Base-by-base conservation (phyloP, 148 eudicot species). In the Diospyros kaki region DNA sequence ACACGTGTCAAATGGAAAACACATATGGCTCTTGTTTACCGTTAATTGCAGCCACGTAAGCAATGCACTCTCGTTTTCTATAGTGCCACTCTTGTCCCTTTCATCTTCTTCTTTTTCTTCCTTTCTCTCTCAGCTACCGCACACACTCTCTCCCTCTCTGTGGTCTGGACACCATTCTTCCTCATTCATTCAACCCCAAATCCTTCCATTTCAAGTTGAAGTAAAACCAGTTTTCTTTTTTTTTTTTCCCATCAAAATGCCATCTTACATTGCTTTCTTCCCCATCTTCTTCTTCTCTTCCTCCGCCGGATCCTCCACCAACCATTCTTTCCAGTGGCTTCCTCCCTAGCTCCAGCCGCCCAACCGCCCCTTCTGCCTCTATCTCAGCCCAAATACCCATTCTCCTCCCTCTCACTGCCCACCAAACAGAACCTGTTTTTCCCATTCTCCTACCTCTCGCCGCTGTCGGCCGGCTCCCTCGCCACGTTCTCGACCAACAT, bases 401-500 rank as follows among this genome's bases (percentile, higher is more conserved):
- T 82, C 64, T 75, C 87, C 7, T 40, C 75, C 3, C 83, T 50
- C 12, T 58, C 75, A 1, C 81, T 85, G 1, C 81, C 77, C 38
- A 73, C 41, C 76, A 73, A 68, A 2, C 42, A 18, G 6, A 76
- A 60, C 52, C 73, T 86, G 1, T 90, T 91, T 72, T 88, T 84
- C 74, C 91, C 89, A 0, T 6, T 78, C 3, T 28, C 28, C 28
- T 69, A 52, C 71, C 62, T 88, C 1, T 46, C 88, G 2, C 90
- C 81, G 0, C 86, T 81, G 0, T 83, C 79, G 11, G 11, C 83
- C 60, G 39, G 86, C 64, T 42, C 82, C 0, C 78, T 83, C 50
- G 81, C 92, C 6, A 87, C 98, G 3, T 91, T 93, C 13, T 96
- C 98, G 9, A 93, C 96, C 44, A 94, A 89, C 83, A 89, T 89